Conservation (phyloP, 495 filamentous ascomycete species). For the Podospora bellae-mahoneyi region DNA sequence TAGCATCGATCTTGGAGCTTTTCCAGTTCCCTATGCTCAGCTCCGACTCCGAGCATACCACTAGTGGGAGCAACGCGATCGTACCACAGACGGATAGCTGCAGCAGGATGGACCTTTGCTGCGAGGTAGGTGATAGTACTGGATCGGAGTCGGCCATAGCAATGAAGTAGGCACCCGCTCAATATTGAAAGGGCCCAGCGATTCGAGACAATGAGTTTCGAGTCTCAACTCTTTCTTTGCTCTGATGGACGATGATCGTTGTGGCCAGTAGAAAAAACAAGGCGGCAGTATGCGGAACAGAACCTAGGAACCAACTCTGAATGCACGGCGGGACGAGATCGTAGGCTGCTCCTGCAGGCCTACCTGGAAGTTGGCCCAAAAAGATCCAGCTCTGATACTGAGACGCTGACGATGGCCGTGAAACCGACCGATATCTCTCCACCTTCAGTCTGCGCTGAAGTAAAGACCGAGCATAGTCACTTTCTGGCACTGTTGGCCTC, state of each 20-base stretch:
- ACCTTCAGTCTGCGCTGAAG: background rate
- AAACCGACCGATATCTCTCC: background rate
- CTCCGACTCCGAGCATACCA: slow-evolving; percentile 1
- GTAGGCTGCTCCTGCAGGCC: background rate
- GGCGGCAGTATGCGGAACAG: background rate
- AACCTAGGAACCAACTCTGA: background rate
- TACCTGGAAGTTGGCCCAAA: background rate
- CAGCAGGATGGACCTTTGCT: background rate
- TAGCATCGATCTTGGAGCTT: background rate
- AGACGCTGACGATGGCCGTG: background rate
- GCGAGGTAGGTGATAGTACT: background rate
- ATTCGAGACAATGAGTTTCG: background rate
- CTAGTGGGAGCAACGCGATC: background rate
- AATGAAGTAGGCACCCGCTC: background rate
- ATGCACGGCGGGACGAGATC: background rate
- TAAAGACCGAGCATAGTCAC: background rate
- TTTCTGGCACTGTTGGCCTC: background rate
- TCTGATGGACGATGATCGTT: background rate
- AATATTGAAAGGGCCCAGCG: background rate
- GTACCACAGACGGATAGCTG: slow-evolving; percentile 3
- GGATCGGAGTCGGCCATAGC: background rate
- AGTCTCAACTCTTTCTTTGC: background rate
- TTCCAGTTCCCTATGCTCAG: background rate
- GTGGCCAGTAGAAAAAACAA: background rate
- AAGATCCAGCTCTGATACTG: background rate